Conservation (phyloP, 306 rosid genomes). For the Quercus glauca region DNA sequence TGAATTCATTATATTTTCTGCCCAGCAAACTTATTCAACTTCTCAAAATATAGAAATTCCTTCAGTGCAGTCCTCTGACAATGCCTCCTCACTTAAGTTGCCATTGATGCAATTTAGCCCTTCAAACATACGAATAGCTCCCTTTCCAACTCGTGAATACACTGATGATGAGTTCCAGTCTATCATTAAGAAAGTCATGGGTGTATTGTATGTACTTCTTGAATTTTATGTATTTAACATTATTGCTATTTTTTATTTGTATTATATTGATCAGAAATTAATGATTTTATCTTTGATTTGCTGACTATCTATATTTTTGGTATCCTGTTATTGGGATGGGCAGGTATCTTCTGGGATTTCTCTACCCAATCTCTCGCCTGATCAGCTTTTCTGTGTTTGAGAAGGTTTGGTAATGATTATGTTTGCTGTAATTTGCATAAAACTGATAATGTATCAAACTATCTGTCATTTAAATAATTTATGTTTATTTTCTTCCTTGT, state of each 20-base stretch:
- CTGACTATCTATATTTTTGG: slow-evolving; percentile 21
- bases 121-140: slow-evolving; percentile 67
- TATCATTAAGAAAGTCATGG: slow-evolving; percentile 84
- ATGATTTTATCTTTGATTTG: slow-evolving; percentile 16
- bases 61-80: slow-evolving; percentile 33
- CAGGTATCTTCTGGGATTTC: slow-evolving; percentile 96
- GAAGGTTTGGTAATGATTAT: slow-evolving; percentile 60
- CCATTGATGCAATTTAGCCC: slow-evolving; percentile 71
- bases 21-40: slow-evolving; percentile 54
- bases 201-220: slow-evolving; percentile 65
- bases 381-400: slow-evolving; percentile 87
- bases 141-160: slow-evolving; percentile 94
- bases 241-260: slow-evolving; percentile 13
- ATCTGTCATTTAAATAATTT: neutral
- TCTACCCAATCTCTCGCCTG: slow-evolving; percentile 85
- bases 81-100: slow-evolving; percentile 30
- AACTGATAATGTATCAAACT: slow-evolving; percentile 21
- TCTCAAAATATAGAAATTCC: slow-evolving; percentile 32
- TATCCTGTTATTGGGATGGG: slow-evolving; percentile 31
- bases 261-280: neutral
- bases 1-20: slow-evolving; percentile 73
- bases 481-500: neutral
- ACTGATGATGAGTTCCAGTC: slow-evolving; percentile 97
- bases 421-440: slow-evolving; percentile 10
- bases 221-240: neutral